Evolutionary conservation across 805 yeast genomes (phyloP).

Genomic region (Lipomyces mesembrius): DNA sequence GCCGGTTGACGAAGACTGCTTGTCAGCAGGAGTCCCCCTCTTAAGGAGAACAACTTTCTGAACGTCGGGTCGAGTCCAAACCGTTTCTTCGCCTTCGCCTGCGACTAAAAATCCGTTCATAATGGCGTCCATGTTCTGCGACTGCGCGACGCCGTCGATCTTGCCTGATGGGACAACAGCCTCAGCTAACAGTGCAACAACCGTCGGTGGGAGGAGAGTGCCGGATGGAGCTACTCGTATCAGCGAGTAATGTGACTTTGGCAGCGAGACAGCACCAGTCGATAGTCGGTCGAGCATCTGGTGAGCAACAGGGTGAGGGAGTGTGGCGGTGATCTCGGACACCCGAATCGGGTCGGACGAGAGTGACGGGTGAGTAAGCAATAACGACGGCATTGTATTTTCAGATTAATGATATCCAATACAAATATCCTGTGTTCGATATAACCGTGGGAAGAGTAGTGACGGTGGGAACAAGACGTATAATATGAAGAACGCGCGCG

Average conservation of each 20-base stretch:
- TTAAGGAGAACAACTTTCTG: conserved; percentile 36
- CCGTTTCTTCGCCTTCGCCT: conserved; percentile 46
- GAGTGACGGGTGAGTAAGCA: conserved; percentile 36
- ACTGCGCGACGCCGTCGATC: conserved; percentile 42
- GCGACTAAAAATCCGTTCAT: conserved; percentile 61
- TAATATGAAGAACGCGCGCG: not conserved
- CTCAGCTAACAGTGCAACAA: conserved; percentile 42
- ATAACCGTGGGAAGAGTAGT: conserved; percentile 5
- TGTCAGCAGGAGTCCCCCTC: conserved; percentile 20
- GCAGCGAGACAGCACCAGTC: conserved; percentile 44
- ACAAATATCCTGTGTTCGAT: conserved; percentile 19
- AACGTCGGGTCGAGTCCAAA: conserved; percentile 62
- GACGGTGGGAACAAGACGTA: not conserved
- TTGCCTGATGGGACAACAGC: conserved; percentile 44
- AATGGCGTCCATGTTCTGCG: conserved; percentile 58
- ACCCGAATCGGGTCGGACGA: conserved; percentile 34
- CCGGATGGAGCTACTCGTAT: conserved; percentile 43
- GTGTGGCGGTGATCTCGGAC: conserved; percentile 22
- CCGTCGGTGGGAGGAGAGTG: conserved; percentile 34
- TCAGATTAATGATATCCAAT: conserved; percentile 8
- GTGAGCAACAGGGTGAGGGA: conserved; percentile 33
- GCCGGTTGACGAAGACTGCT: conserved; percentile 12
- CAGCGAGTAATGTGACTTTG: conserved; percentile 39
- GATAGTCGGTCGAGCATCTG: conserved; percentile 50
- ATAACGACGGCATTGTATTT: conserved; percentile 25